Conservation (phyloP, 805 yeast species). For the Scheffersomyces coipomensis region DNA sequence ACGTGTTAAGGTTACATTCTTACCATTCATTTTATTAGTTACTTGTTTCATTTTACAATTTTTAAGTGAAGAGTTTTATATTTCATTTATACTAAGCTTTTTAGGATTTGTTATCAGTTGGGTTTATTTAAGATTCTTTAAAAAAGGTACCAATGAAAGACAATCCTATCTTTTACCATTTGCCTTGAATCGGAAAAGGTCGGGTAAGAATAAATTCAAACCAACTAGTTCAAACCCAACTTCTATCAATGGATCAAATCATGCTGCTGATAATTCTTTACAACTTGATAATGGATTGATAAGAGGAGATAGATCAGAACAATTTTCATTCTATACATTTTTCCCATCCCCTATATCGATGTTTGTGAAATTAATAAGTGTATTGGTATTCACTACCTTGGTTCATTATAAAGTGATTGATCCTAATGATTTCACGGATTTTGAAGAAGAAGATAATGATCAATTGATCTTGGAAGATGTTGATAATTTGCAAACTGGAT, state of each 20-base stretch:
- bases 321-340: constrained; percentile 37
- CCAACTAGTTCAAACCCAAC: not conserved
- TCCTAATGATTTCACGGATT: constrained; percentile 19
- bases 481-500: constrained; percentile 28
- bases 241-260: not conserved
- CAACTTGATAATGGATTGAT: constrained; percentile 16
- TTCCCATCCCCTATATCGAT: constrained; percentile 40
- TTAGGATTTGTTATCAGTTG: constrained; percentile 38
- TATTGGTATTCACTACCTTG: constrained; percentile 17
- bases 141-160: constrained; percentile 41
- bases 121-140: constrained; percentile 37
- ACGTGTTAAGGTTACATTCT: constrained; percentile 42
- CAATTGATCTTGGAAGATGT: constrained; percentile 26
- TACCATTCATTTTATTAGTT: constrained; percentile 32
- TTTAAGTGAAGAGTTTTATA: constrained; percentile 26
- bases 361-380: constrained; percentile 17
- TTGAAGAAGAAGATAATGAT: constrained; percentile 19
- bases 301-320: constrained; percentile 28
- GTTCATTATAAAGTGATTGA: constrained; percentile 17
- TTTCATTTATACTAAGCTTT: constrained; percentile 18
- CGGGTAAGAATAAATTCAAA: constrained; percentile 2
- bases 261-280: constrained; percentile 6
- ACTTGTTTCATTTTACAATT: constrained; percentile 20
- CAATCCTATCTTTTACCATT: constrained; percentile 43
- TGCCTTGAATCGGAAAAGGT: constrained; percentile 1